Conservation (phyloP, 257 asterid species). For the Petrea volubilis region DNA sequence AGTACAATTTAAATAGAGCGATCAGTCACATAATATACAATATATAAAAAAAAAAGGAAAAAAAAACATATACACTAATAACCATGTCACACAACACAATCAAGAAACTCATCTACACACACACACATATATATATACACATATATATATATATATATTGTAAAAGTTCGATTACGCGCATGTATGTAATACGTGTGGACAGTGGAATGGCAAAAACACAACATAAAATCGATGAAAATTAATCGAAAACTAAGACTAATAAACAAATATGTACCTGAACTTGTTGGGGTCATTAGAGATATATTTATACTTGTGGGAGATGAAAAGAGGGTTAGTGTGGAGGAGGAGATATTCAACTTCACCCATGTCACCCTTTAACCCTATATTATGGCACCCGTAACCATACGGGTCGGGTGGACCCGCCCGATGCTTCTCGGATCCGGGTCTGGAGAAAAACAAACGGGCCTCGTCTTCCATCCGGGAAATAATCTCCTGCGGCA, state of each 20-base stretch:
- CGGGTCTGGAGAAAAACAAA: slow-evolving; percentile 45
- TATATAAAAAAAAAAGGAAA: too few species aligned
- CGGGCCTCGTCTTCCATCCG: slow-evolving; percentile 49
- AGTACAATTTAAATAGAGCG: too few species aligned
- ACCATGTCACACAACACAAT: neutral
- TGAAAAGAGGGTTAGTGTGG: slow-evolving; percentile 37
- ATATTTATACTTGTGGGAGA: slow-evolving; percentile 22
- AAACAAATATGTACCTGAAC: slow-evolving; percentile 37
- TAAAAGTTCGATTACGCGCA: neutral
- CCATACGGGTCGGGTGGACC: slow-evolving; percentile 55
- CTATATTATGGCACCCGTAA: slow-evolving; percentile 55
- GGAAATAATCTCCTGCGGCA: slow-evolving; percentile 35
- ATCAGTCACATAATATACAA: too few species aligned
- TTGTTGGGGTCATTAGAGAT: slow-evolving; percentile 27
- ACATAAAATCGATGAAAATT: too few species aligned
- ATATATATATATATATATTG: neutral
- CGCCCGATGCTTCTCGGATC: slow-evolving; percentile 37
- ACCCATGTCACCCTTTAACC: slow-evolving; percentile 54
- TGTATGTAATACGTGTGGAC: neutral
- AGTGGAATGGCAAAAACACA: neutral
- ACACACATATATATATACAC: neutral
- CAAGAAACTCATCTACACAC: neutral
- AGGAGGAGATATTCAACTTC: slow-evolving; percentile 61
- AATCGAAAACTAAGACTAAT: neutral
- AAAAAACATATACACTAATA: neutral